phyloP scores from a whole-genome alignment of 164 flowering plant species.

The Paratinospora sagittata region DNA sequence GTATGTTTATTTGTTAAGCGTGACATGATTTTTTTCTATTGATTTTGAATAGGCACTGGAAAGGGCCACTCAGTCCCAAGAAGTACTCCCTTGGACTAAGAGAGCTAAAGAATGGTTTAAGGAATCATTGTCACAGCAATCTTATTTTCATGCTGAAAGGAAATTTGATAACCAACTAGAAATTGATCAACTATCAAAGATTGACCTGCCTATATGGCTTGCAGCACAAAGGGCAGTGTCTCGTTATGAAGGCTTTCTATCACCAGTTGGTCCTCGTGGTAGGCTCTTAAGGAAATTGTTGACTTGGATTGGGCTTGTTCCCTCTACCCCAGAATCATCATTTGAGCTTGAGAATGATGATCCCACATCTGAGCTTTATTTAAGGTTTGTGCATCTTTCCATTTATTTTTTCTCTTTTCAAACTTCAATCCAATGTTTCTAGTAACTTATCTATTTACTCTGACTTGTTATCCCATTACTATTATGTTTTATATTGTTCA shows the following conservation, averaged over 20 bases:
- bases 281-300: conserved; percentile 74
- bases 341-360: conserved; percentile 32
- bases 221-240: conserved; percentile 88
- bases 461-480: not conserved
- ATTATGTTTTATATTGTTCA: not conserved
- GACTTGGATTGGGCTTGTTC: conserved; percentile 56
- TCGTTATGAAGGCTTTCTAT: conserved; percentile 79
- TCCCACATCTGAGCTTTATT: conserved; percentile 42
- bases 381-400: conserved; percentile 38
- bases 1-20: not conserved
- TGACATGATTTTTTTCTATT: conserved; percentile 8
- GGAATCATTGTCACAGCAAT: conserved; percentile 31
- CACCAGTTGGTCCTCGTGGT: conserved; percentile 79
- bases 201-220: conserved; percentile 76
- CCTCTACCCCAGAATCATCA: conserved; percentile 46
- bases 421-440: not conserved
- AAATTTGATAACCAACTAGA: conserved; percentile 25
- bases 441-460: not conserved
- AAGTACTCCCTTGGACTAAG: conserved; percentile 38
- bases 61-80: conserved; percentile 33
- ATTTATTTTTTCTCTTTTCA: not conserved
- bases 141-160: conserved; percentile 30
- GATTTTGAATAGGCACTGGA: conserved; percentile 41
- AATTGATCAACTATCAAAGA: conserved; percentile 36
- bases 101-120: conserved; percentile 48